A percentile compares a stretch with the other conserved stretches of the same genome.
These are phyloP conservation scores for Lasiodiplodia theobromae DNA, from an alignment of 2,329 filamentous ascomycete genomes.

Conservation along the genomic window DNA sequence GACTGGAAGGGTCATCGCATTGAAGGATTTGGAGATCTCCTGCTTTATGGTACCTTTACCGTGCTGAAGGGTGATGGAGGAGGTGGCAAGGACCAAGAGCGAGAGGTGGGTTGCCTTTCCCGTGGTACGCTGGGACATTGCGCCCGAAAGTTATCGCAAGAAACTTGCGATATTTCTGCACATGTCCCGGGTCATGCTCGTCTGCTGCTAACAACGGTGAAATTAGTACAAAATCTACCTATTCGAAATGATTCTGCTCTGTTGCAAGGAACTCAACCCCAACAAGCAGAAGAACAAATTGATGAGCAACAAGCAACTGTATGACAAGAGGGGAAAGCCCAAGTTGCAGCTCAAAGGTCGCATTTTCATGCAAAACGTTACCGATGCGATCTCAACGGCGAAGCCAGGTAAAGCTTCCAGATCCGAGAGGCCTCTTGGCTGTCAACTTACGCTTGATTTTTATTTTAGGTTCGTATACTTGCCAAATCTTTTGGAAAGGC, in stretches of 20 bases:
- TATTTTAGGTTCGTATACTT: conserved; percentile 79
- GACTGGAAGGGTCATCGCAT: conserved; percentile 96
- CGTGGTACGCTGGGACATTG: conserved; percentile 7
- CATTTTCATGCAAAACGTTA: conserved; percentile 99
- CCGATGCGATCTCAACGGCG: conserved; percentile 84
- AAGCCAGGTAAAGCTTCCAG: conserved; percentile 75
- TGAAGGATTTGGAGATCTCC: conserved; percentile 86
- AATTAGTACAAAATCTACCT: conserved; percentile 93
- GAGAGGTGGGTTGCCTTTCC: conserved; percentile 71
- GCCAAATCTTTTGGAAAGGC: conserved; percentile 99
- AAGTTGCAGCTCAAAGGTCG: conserved; percentile 90
- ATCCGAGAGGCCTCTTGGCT: not conserved
- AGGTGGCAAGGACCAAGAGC: conserved; percentile 80
- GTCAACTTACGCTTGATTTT: not conserved
- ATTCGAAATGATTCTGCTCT: conserved; percentile 92
- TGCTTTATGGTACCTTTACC: conserved; percentile 88
- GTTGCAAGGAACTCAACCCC: conserved; percentile 92
- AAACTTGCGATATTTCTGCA: conserved; percentile 18
- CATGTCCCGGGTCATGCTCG: not conserved
- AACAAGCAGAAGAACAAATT: conserved; percentile 78
- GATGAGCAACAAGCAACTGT: conserved; percentile 73
- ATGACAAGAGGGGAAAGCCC: conserved; percentile 76
- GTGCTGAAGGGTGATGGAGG: conserved; percentile 83
- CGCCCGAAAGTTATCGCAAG: conserved; percentile 29
- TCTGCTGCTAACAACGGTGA: conserved; percentile 19